phyloP scores from a whole-genome alignment of 1,284 basidiomycete genomes.

The Fereydounia khargensis region DNA sequence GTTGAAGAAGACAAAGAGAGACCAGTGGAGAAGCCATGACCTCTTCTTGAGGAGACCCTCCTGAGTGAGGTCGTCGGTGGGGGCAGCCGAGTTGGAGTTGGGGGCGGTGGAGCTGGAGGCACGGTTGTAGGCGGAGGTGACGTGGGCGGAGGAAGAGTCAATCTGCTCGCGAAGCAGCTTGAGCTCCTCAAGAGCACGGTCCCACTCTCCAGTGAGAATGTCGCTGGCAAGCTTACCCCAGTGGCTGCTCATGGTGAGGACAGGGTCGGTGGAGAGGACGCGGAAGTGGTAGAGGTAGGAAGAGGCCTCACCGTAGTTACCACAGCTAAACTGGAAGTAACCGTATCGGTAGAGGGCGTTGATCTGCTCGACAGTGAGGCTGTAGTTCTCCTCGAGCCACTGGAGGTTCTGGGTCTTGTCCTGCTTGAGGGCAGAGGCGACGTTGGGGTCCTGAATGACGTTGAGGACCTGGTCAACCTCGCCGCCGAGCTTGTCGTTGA shows the following conservation, averaged over 20 bases:
- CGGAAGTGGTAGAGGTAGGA: conserved; percentile 99
- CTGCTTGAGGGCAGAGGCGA: conserved; percentile 74
- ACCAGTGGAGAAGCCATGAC: conserved; percentile 97
- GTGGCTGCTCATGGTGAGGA: conserved; percentile 88
- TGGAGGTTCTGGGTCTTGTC: conserved; percentile 96
- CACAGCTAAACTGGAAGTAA: conserved; percentile 95
- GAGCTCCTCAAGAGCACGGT: conserved; percentile 86
- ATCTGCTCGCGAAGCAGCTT: conserved; percentile 88
- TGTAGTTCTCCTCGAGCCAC: conserved; percentile 89
- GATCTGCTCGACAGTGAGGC: conserved; percentile 91
- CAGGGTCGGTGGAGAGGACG: conserved; percentile 86
- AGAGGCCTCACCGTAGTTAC: conserved; percentile 91
- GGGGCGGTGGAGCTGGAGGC: conserved; percentile 12
- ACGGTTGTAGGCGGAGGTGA: conserved; percentile 21
- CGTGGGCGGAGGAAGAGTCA: conserved; percentile 63
- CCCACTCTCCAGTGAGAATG: conserved; percentile 92
- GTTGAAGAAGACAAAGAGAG: conserved; percentile 97
- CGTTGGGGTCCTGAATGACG: conserved; percentile 94
- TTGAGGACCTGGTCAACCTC: conserved; percentile 89
- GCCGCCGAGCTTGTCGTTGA: conserved; percentile 77
- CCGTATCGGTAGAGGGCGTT: conserved; percentile 95
- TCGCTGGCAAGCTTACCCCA: conserved; percentile 98
- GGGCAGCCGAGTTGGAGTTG: conserved; percentile 9
- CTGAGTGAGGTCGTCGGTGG: conserved; percentile 38
- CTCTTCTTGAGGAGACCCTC: conserved; percentile 83